Base-by-base conservation (phyloP, 345 rosid genomes). In the Populus tremula region DNA sequence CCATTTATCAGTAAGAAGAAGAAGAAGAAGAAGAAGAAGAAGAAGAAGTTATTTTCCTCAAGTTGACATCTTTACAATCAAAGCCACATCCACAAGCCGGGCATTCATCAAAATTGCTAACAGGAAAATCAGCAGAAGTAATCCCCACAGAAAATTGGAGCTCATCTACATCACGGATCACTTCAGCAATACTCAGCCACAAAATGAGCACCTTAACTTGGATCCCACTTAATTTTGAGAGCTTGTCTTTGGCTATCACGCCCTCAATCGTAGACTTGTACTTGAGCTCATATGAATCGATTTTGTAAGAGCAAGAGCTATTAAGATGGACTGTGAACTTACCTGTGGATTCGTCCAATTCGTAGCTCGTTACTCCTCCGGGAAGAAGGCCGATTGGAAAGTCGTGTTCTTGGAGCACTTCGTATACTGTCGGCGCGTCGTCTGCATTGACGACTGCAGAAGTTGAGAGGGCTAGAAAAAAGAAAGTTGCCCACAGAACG, bases 361-460 rank as follows among this genome's bases (percentile, higher is more conserved):
- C 74, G 74, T 87, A 86, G 80, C 74, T 29, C 5, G 73, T 68
- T 2, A 74, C 82, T 68, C 82, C 97, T 67, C 80, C 76, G 1
- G 94, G 95, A 54, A 94, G 94, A 39, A 94, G 84, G 14, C 98
- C 92, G 7, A 76, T 53, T 0, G 94, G 97, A 78, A 94, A 85
- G 12, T 85, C 79, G 78, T 87, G 88, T 13, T 77, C 49, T 68
- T 78, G 82, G 59, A 91, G 91, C 36, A 73, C 83, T 77, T 88
- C 84, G 81, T 93, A 92, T 11, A 87, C 92, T 0, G 92, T 76
- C 17, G 77, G 63, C 0, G 67, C 45, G 56, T 33, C 38, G 25
- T 33, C 35, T 18, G 59, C 53, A 31, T 1, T 13, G 8, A 21
- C 53, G 59, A 59, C 20, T 11, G 49, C 36, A 39, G 72, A 11